A percentile compares a stretch with the other conserved stretches of the same genome.
phyloP scores from a whole-genome alignment of 2,329 filamentous ascomycete species.

The Xylaria sp. region DNA sequence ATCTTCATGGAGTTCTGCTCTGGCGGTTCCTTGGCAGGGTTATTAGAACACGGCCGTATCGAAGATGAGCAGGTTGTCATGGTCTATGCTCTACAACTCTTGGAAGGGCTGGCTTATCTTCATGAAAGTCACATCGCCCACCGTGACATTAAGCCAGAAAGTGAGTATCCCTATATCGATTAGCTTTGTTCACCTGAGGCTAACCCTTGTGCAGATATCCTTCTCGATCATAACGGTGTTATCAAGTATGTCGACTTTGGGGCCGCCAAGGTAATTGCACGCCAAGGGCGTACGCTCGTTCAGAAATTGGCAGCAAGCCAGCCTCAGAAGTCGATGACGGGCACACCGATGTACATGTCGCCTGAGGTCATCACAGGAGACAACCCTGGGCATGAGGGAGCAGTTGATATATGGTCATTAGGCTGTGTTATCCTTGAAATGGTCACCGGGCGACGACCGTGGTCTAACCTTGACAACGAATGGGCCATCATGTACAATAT shows the following conservation, averaged over 20 bases:
- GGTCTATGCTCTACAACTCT: constrained; percentile 91
- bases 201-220: constrained; percentile 68
- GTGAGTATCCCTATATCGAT: constrained; percentile 56
- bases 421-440: constrained; percentile 98
- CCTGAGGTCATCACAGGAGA: constrained; percentile 97
- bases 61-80: constrained; percentile 98
- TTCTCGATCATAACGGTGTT: constrained; percentile 95
- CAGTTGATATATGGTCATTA: constrained; percentile 94
- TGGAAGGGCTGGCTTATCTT: constrained; percentile 92
- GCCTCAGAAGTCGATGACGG: constrained; percentile 90
- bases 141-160: constrained; percentile 97
- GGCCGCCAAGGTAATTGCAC: constrained; percentile 93
- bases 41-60: constrained; percentile 94
- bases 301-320: constrained; percentile 64
- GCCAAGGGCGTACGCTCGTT: constrained; percentile 86
- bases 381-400: constrained; percentile 77
- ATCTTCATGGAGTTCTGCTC: constrained; percentile 99
- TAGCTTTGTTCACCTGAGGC: constrained; percentile 29
- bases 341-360: constrained; percentile 99
- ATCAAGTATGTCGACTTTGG: constrained; percentile 99
- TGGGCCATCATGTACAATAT: constrained; percentile 99
- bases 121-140: constrained; percentile 92
- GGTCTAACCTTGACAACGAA: constrained; percentile 96
- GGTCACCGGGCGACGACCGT: constrained; percentile 91
- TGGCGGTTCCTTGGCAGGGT: constrained; percentile 84